Percentiles rank a stretch among this genome's conserved stretches.
Conservation (phyloP, 2,329 filamentous ascomycete genomes). For the Pseudocercospora pini-densiflorae region DNA sequence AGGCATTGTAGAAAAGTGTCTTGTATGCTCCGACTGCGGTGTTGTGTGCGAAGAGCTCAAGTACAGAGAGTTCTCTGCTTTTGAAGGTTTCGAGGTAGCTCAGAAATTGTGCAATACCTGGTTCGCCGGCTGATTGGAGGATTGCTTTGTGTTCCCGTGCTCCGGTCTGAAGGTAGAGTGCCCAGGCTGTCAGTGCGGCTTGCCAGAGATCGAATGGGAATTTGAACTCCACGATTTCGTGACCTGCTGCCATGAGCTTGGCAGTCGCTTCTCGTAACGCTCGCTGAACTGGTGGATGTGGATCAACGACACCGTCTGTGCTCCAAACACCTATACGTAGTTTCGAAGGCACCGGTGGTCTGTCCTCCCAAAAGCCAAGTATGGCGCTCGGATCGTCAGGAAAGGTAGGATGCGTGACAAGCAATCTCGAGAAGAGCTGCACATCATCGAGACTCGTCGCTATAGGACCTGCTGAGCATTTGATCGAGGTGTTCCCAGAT, state of each 20-base stretch:
- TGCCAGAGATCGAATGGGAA: slow-evolving; percentile 22
- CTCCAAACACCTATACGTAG: slow-evolving; percentile 62
- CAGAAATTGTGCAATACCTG: slow-evolving; percentile 17
- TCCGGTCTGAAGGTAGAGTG: slow-evolving; percentile 22
- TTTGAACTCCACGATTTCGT: slow-evolving; percentile 57
- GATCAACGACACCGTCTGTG: slow-evolving; percentile 62
- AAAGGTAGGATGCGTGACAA: slow-evolving; percentile 58
- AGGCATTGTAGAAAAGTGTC: slow-evolving; percentile 20
- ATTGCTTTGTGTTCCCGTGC: slow-evolving; percentile 15
- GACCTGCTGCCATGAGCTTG: slow-evolving; percentile 54
- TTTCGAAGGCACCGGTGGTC: slow-evolving; percentile 29
- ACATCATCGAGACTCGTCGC: slow-evolving; percentile 57
- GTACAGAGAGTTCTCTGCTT: slow-evolving; percentile 17
- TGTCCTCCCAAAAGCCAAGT: slow-evolving; percentile 58
- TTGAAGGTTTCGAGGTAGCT: slow-evolving; percentile 19
- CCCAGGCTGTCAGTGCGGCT: slow-evolving; percentile 20
- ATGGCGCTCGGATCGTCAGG: slow-evolving; percentile 58
- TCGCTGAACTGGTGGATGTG: slow-evolving; percentile 61
- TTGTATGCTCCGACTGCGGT: slow-evolving; percentile 19
- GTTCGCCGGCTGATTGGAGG: slow-evolving; percentile 14
- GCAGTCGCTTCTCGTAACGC: slow-evolving; percentile 60
- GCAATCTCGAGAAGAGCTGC: slow-evolving; percentile 43
- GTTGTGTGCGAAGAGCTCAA: slow-evolving; percentile 20
- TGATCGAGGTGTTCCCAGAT: slow-evolving; percentile 50
- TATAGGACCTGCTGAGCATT: slow-evolving; percentile 60